phyloP scores from a whole-genome alignment of 1,284 basidiomycete species.

The Cryptococcus sp. region DNA sequence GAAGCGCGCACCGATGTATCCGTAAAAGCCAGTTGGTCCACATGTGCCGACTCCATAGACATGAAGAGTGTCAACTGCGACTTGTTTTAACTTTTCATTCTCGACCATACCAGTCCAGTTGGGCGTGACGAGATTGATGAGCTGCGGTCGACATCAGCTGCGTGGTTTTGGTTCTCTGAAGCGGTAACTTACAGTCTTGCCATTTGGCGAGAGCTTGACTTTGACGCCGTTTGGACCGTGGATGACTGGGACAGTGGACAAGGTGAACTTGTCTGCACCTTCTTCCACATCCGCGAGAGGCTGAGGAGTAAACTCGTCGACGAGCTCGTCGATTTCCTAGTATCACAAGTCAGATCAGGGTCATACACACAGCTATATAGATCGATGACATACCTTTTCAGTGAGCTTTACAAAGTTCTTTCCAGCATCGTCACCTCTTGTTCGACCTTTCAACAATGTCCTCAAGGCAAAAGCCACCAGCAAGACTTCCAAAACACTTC shows the following conservation, averaged over 20 bases:
- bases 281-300: conserved; percentile 66
- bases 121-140: conserved; percentile 83
- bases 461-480: conserved; percentile 85
- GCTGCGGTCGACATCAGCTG: conserved; percentile 9
- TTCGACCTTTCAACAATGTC: conserved; percentile 85
- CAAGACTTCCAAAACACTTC: conserved; percentile 87
- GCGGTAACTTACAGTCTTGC: conserved; percentile 63
- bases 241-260: conserved; percentile 75
- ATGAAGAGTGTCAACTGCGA: conserved; percentile 80
- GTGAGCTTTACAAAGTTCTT: conserved; percentile 89
- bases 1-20: conserved; percentile 72
- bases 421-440: conserved; percentile 78
- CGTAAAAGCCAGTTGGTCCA: conserved; percentile 97
- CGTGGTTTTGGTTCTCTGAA: background rate
- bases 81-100: conserved; percentile 82
- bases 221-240: conserved; percentile 78
- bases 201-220: conserved; percentile 71
- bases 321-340: conserved; percentile 94
- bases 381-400: conserved; percentile 68
- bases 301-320: conserved; percentile 92
- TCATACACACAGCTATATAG: background rate
- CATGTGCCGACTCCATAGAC: conserved; percentile 95
- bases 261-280: conserved; percentile 65
- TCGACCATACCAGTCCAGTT: conserved; percentile 92
- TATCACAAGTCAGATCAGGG: background rate